These are phyloP conservation scores for Pythium chondricola DNA, from an alignment of 352 stramenopile species.

Conservation along the genomic window DNA sequence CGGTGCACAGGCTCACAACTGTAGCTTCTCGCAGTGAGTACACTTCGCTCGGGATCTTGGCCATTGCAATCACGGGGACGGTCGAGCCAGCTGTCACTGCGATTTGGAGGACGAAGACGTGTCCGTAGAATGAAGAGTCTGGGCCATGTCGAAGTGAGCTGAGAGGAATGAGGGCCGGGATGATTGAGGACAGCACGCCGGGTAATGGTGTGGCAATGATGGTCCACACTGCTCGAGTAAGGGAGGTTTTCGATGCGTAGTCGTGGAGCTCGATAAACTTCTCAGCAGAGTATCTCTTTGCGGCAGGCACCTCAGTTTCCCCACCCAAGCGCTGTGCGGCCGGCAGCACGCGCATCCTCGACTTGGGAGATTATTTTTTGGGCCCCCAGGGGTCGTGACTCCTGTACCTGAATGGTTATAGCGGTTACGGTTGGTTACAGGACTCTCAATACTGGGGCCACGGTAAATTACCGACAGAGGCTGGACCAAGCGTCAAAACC, in stretches of 20 bases:
- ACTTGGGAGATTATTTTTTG: too few species aligned
- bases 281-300: conserved; percentile 11
- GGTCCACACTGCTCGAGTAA: not conserved
- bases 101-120: not conserved
- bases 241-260: conserved; percentile 1
- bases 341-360: not conserved
- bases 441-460: too few species aligned
- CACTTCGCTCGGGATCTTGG: not conserved
- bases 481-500: too few species aligned
- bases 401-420: too few species aligned
- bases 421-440: too few species aligned
- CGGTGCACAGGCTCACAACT: not conserved
- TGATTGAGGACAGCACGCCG: conserved; percentile 4
- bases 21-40: conserved; percentile 2
- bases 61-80: not conserved
- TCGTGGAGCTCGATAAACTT: conserved; percentile 16
- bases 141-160: conserved; percentile 1
- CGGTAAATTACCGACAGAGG: too few species aligned
- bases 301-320: too few species aligned
- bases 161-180: conserved; percentile 9
- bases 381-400: too few species aligned
- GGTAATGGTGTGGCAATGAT: conserved; percentile 11
- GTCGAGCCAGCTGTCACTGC: not conserved
- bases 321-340: not conserved
- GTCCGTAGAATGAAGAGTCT: not conserved